Conservation (phyloP, 176 grass and related monocot genomes). For the Oryza meyeriana region DNA sequence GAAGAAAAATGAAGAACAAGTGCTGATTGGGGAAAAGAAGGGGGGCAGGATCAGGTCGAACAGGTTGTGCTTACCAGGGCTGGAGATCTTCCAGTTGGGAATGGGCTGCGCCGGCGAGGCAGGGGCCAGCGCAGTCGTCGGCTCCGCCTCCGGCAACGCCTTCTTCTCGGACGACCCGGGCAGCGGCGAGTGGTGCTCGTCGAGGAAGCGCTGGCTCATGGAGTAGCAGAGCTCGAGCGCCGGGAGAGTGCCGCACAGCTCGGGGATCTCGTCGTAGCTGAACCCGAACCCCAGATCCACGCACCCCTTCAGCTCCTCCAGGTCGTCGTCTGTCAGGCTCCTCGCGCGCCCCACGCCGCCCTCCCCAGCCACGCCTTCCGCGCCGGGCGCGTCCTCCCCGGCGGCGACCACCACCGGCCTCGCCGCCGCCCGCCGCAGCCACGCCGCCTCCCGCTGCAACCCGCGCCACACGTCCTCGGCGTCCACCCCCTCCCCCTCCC, state of each 20-base stretch:
- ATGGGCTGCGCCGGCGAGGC: constrained; percentile 22
- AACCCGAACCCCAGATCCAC: constrained; percentile 60
- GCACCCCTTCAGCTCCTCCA: constrained; percentile 55
- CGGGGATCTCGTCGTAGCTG: constrained; percentile 54
- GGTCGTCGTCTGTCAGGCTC: constrained; percentile 54
- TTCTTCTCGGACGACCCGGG: not conserved
- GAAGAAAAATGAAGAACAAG: constrained; percentile 20
- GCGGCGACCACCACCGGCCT: constrained; percentile 31
- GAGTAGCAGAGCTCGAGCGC: constrained; percentile 62
- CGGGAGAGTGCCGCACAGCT: constrained; percentile 51
- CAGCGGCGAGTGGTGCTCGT: constrained; percentile 12
- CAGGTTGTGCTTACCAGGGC: constrained; percentile 32
- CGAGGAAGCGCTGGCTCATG: constrained; percentile 45
- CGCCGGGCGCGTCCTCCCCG: not conserved
- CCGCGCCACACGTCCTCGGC: constrained; percentile 33
- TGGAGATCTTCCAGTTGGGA: constrained; percentile 59
- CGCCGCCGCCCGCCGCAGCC: constrained; percentile 1
- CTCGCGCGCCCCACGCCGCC: constrained; percentile 13
- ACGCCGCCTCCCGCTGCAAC: constrained; percentile 10
- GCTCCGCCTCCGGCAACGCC: not conserved
- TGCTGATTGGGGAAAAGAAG: not conserved
- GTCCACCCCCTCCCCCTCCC: not conserved
- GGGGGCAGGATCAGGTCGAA: not conserved
- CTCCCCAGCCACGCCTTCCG: not conserved
- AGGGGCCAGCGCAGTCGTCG: not conserved